Evolutionary conservation across 225 moss, liverwort and hornwort species (phyloP), one percentile per base, ranked within the genome.

Genomic region (Ulota crispa): DNA sequence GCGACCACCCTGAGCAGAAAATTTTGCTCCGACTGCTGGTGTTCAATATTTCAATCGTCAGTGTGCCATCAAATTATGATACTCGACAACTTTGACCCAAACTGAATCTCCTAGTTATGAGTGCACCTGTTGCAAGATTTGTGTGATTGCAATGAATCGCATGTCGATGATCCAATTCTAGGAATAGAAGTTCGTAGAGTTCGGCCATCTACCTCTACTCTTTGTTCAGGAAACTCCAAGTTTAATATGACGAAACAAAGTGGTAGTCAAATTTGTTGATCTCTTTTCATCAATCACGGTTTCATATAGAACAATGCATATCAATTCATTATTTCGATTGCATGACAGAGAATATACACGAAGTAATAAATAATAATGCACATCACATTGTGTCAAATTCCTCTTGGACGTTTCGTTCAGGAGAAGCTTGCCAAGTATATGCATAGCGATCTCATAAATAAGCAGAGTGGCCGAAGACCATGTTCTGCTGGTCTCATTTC

Each of bases 61-160:
- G 19, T 65, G 34, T 43, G 43, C 61, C 74, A n/a, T 69, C 28
- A n/a, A 64, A 70, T 75, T 64, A 28, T 37, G 47, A 70, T 64
- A 45, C 64, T 79, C 19, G 70, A 79, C 28, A 76, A 57, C 14
- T 71, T 41, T 65, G 70, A 71, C 83, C 65, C 70, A 69, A 82
- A 64, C 26, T 45, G 56, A 75, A 79, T 43, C 54, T 63, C 55
- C 34, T 75, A 36, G n/a, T 56, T 3, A 6, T 20, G n/a, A 30
- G 21, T 66, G 67, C 78, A 32, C 15, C 77, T 41, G 64, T 60
- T 68, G 31, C 68, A 36, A 75, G 18, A 47, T 72, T 68, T 36
- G 19, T 67, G 24, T 28, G 9, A 23, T 76, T 80, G 55, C 45
- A 55, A 64, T 34, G 26, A 77, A 70, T 62, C 43, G 34, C 43